Evolutionary conservation across 2,329 filamentous ascomycete genomes (phyloP).

Genomic region (Periconia macrospinosa): DNA sequence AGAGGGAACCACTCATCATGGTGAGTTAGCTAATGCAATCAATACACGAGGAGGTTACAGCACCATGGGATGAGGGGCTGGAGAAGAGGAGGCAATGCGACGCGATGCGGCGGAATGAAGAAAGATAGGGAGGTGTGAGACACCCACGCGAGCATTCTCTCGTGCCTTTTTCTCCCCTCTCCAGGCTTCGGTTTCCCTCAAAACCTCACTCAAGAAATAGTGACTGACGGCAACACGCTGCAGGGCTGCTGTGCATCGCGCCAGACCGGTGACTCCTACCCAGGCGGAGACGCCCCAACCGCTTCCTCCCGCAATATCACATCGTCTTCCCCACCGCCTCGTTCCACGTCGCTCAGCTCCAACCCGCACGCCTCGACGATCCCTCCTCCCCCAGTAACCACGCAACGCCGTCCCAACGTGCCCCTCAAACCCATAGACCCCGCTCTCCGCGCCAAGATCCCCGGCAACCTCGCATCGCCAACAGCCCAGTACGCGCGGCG

Average conservation of each 20-base stretch:
- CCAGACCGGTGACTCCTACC: constrained; percentile 3
- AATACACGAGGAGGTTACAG: not conserved
- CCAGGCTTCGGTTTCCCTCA: not conserved
- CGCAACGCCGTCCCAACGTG: constrained; percentile 24
- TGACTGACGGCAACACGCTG: not conserved
- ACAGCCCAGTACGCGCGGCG: constrained; percentile 16
- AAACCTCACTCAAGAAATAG: not conserved
- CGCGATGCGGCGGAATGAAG: not conserved
- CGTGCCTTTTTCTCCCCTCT: not conserved
- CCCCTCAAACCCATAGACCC: constrained; percentile 28
- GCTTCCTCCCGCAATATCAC: constrained; percentile 34
- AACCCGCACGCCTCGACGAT: constrained; percentile 20
- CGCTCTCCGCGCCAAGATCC: constrained; percentile 29
- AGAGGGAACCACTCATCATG: not conserved
- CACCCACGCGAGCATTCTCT: not conserved
- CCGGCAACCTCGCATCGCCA: constrained; percentile 28
- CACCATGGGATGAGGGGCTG: too few species aligned
- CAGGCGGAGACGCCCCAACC: constrained; percentile 5
- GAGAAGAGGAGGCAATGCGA: not conserved
- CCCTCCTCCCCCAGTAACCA: not conserved
- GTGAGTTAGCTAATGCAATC: not conserved
- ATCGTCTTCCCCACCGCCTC: constrained; percentile 21
- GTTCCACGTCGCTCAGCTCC: constrained; percentile 16
- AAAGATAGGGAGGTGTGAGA: not conserved
- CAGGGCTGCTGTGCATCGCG: constrained; percentile 12